A percentile compares a stretch with the other conserved stretches of the same genome.
phyloP scores from a whole-genome alignment of 1,139 yeast genomes.

The Sugiyamaella pinicola region DNA sequence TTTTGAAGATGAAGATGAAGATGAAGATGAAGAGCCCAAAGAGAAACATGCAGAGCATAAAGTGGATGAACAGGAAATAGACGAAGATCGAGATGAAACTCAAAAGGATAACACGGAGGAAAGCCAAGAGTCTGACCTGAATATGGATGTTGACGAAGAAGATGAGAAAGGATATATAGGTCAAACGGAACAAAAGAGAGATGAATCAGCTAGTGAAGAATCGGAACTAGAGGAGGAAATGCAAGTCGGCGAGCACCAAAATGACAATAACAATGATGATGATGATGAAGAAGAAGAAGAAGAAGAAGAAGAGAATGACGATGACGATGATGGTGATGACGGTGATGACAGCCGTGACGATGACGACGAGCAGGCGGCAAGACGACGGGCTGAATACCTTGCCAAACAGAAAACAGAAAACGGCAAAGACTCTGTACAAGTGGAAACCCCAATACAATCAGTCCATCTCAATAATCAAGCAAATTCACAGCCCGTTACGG shows the following conservation, averaged over 20 bases:
- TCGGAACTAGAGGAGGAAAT: slow-evolving; percentile 2
- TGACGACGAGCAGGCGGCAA: too few species aligned
- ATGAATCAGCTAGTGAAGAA: background rate
- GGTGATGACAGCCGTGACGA: too few species aligned
- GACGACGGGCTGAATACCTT: too few species aligned
- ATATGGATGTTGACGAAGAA: slow-evolving; percentile 1
- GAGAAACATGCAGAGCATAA: background rate
- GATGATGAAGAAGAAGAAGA: background rate
- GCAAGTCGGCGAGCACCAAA: background rate
- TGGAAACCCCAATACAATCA: background rate
- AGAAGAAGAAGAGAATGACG: background rate
- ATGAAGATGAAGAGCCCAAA: background rate
- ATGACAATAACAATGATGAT: background rate
- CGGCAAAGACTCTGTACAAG: background rate
- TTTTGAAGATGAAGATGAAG: background rate
- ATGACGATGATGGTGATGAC: too few species aligned
- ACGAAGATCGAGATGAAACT: background rate
- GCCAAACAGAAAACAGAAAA: background rate
- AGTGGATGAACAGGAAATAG: background rate
- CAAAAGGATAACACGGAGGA: background rate
- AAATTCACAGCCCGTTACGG: background rate
- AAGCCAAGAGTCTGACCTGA: background rate
- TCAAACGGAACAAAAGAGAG: background rate
- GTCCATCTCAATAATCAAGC: background rate
- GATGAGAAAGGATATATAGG: background rate